A percentile compares a stretch with the other conserved stretches of the same genome.
Conservation (phyloP, 176 grass and related monocot species). For the Carex littledalei region DNA sequence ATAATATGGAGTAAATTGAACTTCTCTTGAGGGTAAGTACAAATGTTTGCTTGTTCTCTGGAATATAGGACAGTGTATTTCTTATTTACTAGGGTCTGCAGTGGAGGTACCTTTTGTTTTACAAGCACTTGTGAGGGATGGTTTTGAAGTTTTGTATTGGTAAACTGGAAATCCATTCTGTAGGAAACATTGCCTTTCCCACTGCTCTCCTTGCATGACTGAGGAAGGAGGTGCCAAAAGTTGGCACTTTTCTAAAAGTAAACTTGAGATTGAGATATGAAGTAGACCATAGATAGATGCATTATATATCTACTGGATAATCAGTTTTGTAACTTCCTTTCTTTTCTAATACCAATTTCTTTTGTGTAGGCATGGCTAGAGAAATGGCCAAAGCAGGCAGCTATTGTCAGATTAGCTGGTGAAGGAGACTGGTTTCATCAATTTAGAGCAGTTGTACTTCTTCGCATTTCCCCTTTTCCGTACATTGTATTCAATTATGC, state of each 20-base stretch:
- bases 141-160: not conserved
- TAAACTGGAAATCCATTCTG: not conserved
- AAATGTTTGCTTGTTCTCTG: not conserved
- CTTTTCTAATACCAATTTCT: not conserved
- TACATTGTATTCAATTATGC: conserved; percentile 98
- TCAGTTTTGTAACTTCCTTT: not conserved
- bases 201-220: not conserved
- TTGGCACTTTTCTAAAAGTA: not conserved
- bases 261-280: not conserved
- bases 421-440: conserved; percentile 99
- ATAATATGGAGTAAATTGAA: not conserved
- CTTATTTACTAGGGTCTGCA: not conserved
- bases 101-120: not conserved
- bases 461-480: conserved; percentile 95
- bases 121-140: not conserved
- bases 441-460: conserved; percentile 78
- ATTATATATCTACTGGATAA: not conserved
- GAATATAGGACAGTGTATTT: not conserved
- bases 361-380: conserved; percentile 72
- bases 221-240: not conserved
- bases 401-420: conserved; percentile 88
- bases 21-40: not conserved
- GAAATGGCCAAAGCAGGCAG: conserved; percentile 87
- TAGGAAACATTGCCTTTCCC: not conserved
- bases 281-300: too few relatives aligned